Base-by-base conservation (phyloP, 805 yeast species). In the Metschnikowia noctiluminum region DNA sequence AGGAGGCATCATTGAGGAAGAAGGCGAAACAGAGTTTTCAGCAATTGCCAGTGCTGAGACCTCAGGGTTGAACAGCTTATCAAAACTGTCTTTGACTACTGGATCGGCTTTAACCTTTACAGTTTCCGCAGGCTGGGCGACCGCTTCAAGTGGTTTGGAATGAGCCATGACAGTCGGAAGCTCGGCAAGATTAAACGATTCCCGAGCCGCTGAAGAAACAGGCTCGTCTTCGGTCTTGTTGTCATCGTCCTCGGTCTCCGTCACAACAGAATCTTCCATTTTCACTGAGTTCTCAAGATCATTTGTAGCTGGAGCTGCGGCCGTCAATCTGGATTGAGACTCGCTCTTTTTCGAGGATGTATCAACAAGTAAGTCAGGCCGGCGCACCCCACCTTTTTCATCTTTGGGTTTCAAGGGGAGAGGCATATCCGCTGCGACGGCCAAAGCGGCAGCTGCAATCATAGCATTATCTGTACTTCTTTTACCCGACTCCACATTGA, bases 381-480 rank as follows among this genome's bases (percentile, higher is more conserved):
- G 35, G 10, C 5, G 26, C 14, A 13, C 14, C 4, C 1, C 28
- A 8, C 6, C 28, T 31, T 16, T 9, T 14, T 35, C 31, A 6
- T 34, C 50, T 38, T 65, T 66, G 38, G 49, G 53, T 30, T 46
- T 44, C 44, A 71, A 38, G 11, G 49, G 58, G 34, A 87, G 62
- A 1, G 94, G 94, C 12, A 81, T 77, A 12, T 83, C 87, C 2
- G 91, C 91, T 0, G 92, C 94, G 0, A 87, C 89, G 3, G 90
- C 89, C 43, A 87, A 69, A 0, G 92, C 92, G 8, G 91, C 92
- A 1, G 94, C 94, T 0, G 92, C 94, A 8, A 86, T 85, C 57
- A 77, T 74, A 0, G 87, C 89, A 57, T 82, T 78, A 42, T 66
- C 68, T 31, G 58, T 64, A 44, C 63, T 68, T 39, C 73, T 48